phyloP scores from a whole-genome alignment of 2,329 filamentous ascomycete species.

The Colletotrichum sp. region DNA sequence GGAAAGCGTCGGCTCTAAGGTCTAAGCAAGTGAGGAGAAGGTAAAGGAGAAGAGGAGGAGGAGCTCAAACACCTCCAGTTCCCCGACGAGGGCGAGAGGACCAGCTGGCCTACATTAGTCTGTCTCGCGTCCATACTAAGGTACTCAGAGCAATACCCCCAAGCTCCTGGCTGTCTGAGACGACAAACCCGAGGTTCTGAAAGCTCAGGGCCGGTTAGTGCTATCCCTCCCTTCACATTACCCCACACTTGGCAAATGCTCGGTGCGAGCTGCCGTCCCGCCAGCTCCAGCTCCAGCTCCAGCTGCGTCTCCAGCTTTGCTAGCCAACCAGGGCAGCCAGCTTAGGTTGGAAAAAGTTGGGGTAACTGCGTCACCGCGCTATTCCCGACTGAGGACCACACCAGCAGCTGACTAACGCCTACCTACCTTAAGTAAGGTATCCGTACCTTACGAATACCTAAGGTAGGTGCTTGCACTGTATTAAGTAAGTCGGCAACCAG shows the following conservation, averaged over 20 bases:
- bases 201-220: background rate
- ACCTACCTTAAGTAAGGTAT: no score
- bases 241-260: slow-evolving; percentile 18
- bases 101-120: background rate
- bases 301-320: background rate
- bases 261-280: background rate
- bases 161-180: slow-evolving; percentile 1
- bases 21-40: background rate
- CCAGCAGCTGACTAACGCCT: background rate
- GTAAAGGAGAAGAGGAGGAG: background rate
- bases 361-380: background rate
- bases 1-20: background rate
- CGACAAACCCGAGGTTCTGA: background rate
- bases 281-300: background rate
- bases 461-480: background rate
- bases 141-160: background rate
- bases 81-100: background rate
- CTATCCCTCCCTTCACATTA: background rate
- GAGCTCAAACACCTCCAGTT: background rate
- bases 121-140: background rate
- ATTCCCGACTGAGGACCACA: background rate
- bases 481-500: background rate
- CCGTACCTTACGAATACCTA: no score
- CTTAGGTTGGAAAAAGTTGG: background rate
- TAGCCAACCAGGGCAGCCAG: background rate